These are phyloP conservation scores for Phytophthora pluvialis DNA, from an alignment of 352 stramenopile species.

Conservation along the genomic window DNA sequence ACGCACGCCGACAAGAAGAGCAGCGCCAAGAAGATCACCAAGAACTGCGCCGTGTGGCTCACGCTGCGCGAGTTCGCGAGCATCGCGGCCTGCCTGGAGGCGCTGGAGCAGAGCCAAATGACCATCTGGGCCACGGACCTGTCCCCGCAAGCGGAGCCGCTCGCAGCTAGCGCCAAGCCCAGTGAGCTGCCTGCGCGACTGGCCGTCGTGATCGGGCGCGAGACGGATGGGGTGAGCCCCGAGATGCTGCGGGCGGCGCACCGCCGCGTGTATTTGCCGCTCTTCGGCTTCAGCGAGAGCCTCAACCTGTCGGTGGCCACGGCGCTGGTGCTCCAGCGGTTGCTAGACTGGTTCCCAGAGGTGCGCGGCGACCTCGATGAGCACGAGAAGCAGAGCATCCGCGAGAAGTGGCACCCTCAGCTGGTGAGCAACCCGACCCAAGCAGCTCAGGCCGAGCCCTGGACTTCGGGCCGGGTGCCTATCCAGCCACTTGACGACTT, in stretches of 20 bases:
- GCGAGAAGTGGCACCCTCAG: conserved; percentile 64
- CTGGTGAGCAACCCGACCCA: conserved; percentile 76
- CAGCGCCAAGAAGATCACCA: conserved; percentile 76
- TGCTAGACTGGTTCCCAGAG: conserved; percentile 81
- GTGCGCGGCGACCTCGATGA: conserved; percentile 63
- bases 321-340: conserved; percentile 90
- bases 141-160: conserved; percentile 67
- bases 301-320: conserved; percentile 94
- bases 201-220: conserved; percentile 93
- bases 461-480: conserved; percentile 42
- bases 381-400: conserved; percentile 55
- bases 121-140: conserved; percentile 93
- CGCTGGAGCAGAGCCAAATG: conserved; percentile 63
- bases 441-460: conserved; percentile 55
- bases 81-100: conserved; percentile 81
- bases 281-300: conserved; percentile 94
- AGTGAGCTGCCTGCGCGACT: conserved; percentile 82
- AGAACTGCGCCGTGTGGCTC: conserved; percentile 87
- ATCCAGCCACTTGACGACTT: conserved; percentile 65
- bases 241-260: conserved; percentile 91
- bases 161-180: conserved; percentile 51
- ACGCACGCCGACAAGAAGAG: conserved; percentile 45
- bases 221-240: conserved; percentile 90
- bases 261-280: conserved; percentile 92
- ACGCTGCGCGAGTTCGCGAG: conserved; percentile 86